phyloP scores from a whole-genome alignment of 2,329 filamentous ascomycete species.

The Cryphonectria carpinicola region DNA sequence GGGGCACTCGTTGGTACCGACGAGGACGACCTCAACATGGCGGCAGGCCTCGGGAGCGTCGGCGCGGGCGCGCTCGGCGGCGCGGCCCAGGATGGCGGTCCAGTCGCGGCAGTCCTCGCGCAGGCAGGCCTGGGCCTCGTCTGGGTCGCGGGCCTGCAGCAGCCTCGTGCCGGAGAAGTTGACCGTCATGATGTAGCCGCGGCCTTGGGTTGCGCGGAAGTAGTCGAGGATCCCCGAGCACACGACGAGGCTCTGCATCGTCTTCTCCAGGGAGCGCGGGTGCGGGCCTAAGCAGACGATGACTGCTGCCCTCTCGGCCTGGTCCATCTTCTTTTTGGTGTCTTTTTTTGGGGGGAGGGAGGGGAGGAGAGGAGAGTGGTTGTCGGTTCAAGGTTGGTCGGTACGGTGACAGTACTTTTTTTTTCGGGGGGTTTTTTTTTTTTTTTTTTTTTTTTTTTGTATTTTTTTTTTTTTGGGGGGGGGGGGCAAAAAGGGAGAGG shows the following conservation, averaged over 20 bases:
- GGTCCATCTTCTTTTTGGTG: not conserved
- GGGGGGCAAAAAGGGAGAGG: no score
- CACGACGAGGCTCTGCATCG: constrained; percentile 23
- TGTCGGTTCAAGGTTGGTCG: no score
- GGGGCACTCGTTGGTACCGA: constrained; percentile 22
- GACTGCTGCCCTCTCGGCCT: constrained; percentile 18
- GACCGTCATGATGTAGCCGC: constrained; percentile 25
- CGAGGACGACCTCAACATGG: constrained; percentile 20
- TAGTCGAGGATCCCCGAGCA: constrained; percentile 27
- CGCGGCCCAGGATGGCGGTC: constrained; percentile 16
- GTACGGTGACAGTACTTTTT: not conserved
- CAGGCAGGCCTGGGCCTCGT: constrained; percentile 28
- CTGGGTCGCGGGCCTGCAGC: constrained; percentile 33
- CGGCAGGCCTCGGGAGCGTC: constrained; percentile 18
- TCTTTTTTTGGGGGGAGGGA: not conserved
- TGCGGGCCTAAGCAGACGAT: constrained; percentile 24
- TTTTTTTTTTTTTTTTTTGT: no score
- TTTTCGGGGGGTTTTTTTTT: no score
- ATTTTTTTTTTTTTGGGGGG: no score
- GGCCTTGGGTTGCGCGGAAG: constrained; percentile 22
- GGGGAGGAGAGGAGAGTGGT: no score
- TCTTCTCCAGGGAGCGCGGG: constrained; percentile 21
- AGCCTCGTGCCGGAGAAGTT: constrained; percentile 38
- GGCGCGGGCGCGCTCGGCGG: constrained; percentile 19
- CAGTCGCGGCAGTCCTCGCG: constrained; percentile 25